These are phyloP conservation scores for Suillus decipiens DNA, from an alignment of 768 basidiomycete genomes.

Conservation along the genomic window DNA sequence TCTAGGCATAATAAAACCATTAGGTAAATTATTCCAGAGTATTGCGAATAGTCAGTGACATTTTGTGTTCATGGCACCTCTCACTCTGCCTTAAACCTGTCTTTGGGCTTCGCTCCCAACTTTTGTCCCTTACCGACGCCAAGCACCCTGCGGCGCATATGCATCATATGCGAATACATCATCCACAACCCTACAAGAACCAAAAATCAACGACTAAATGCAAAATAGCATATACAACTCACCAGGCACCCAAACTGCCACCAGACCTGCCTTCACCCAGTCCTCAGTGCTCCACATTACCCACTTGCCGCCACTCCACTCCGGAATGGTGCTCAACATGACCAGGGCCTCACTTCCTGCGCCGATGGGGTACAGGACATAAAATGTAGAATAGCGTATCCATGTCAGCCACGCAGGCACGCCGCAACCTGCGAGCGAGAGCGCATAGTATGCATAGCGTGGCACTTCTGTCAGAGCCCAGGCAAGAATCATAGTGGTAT, in stretches of 20 bases:
- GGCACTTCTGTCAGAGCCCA: constrained; percentile 93
- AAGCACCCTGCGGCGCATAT: constrained; percentile 55
- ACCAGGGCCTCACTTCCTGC: constrained; percentile 90
- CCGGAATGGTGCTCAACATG: constrained; percentile 72
- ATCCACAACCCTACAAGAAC: constrained; percentile 45
- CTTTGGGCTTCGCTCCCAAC: constrained; percentile 38
- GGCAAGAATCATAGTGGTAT: constrained; percentile 88
- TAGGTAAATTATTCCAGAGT: neutral
- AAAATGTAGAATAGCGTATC: constrained; percentile 92
- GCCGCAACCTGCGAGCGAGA: constrained; percentile 54
- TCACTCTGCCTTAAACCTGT: constrained; percentile 24
- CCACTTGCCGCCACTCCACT: constrained; percentile 44
- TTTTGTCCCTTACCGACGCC: constrained; percentile 36
- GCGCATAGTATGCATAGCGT: constrained; percentile 87
- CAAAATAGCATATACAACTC: constrained; percentile 22
- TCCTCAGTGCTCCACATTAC: constrained; percentile 57
- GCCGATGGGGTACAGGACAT: constrained; percentile 90
- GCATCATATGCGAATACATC: constrained; percentile 62
- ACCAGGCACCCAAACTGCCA: constrained; percentile 91
- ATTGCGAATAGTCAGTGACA: neutral
- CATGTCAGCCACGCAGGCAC: constrained; percentile 63
- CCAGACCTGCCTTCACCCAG: constrained; percentile 58
- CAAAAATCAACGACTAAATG: neutral
- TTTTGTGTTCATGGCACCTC: neutral
- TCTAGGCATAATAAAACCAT: neutral